These are phyloP conservation scores for Backusella macrospora DNA, from an alignment of 192 early-diverging fungal genomes.

Conservation along the genomic window DNA sequence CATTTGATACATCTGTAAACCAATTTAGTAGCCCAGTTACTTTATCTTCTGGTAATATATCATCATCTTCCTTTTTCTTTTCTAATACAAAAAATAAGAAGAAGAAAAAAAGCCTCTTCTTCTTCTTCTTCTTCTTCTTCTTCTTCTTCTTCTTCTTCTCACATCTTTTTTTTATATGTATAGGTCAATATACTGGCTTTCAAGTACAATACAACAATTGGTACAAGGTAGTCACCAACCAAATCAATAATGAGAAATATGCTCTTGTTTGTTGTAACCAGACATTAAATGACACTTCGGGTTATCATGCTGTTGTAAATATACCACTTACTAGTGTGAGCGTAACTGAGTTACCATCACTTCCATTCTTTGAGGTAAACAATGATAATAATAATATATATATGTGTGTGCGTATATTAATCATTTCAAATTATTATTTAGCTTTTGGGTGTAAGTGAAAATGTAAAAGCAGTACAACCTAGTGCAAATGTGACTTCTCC, in stretches of 20 bases:
- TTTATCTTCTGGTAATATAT: not conserved
- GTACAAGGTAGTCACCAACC: slow-evolving; percentile 41
- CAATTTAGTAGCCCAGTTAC: not conserved
- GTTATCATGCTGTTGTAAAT: slow-evolving; percentile 20
- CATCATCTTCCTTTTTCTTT: no score
- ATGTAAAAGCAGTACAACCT: slow-evolving; percentile 15
- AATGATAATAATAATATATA: not conserved
- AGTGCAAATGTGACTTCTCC: slow-evolving; percentile 20
- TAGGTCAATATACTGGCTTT: slow-evolving; percentile 39
- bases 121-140: no score
- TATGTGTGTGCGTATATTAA: not conserved
- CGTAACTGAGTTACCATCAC: not conserved
- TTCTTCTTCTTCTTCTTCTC: not conserved
- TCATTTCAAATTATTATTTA: not conserved
- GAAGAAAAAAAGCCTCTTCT: no score
- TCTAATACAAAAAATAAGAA: no score
- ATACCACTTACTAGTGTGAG: slow-evolving; percentile 13
- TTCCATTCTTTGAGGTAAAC: slow-evolving; percentile 25
- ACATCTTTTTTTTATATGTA: not conserved
- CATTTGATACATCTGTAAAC: not conserved
- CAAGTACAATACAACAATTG: slow-evolving; percentile 22
- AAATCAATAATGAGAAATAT: slow-evolving; percentile 35
- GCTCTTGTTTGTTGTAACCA: slow-evolving; percentile 20
- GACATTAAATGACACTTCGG: not conserved
- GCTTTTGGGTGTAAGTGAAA: slow-evolving; percentile 16